These are phyloP conservation scores for Sclerotinia subarctica DNA, from an alignment of 2,329 filamentous ascomycete genomes.

Conservation along the genomic window DNA sequence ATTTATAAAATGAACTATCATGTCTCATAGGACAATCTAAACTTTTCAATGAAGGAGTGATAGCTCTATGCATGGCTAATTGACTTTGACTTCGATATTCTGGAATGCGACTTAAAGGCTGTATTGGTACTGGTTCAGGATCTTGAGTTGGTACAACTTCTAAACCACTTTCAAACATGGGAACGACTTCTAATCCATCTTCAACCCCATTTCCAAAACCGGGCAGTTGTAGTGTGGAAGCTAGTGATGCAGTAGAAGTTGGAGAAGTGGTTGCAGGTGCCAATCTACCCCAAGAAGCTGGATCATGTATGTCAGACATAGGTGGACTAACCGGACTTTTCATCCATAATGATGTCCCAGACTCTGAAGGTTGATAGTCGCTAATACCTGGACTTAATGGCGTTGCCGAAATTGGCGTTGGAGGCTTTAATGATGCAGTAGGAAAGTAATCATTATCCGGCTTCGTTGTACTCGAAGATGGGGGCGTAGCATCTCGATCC, in stretches of 20 bases:
- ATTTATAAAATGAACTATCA: conserved; percentile 37
- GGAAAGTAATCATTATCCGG: conserved; percentile 10
- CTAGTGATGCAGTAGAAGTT: conserved; percentile 10
- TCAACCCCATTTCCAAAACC: conserved; percentile 31
- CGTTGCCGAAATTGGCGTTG: background rate
- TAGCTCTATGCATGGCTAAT: conserved; percentile 23
- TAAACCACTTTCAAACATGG: conserved; percentile 15
- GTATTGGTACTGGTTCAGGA: conserved; percentile 3
- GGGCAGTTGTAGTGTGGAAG: conserved; percentile 29
- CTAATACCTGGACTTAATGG: conserved; percentile 13
- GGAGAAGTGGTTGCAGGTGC: background rate
- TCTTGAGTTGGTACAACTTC: conserved; percentile 15
- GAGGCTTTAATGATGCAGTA: conserved; percentile 11
- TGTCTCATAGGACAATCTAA: conserved; percentile 34
- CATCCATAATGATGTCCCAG: conserved; percentile 9
- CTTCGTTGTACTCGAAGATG: conserved; percentile 13
- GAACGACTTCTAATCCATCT: conserved; percentile 32
- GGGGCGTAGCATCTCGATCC: conserved; percentile 15
- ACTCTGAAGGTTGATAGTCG: conserved; percentile 19
- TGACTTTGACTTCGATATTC: conserved; percentile 18
- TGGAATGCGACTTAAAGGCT: background rate
- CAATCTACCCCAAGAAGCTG: conserved; percentile 16
- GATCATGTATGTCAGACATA: conserved; percentile 2
- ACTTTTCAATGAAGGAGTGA: conserved; percentile 30
- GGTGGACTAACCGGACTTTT: conserved; percentile 21